phyloP scores from a whole-genome alignment of 2,329 filamentous ascomycete genomes.

The Phyllosticta citribraziliensis region DNA sequence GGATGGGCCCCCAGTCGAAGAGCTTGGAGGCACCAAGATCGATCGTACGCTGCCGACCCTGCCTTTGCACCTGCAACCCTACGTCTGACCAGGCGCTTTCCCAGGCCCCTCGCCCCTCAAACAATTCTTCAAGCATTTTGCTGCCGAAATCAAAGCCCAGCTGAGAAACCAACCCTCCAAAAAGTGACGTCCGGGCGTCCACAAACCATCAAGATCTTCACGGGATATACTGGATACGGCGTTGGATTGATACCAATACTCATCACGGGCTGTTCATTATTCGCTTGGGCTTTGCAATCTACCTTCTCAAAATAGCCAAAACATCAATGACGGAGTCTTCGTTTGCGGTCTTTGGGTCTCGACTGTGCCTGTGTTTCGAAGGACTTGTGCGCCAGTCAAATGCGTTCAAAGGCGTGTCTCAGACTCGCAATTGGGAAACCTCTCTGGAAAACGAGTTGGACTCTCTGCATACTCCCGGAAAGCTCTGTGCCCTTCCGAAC shows the following conservation, averaged over 20 bases:
- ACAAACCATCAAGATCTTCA: background rate
- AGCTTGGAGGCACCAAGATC: constrained; percentile 40
- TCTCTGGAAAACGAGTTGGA: too few relatives aligned
- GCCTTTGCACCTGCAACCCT: constrained; percentile 15
- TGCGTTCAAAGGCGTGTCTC: too few relatives aligned
- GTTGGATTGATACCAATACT: background rate
- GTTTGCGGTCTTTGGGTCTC: background rate
- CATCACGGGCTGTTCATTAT: background rate
- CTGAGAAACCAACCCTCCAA: constrained; percentile 17
- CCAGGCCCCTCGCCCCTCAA: constrained; percentile 33
- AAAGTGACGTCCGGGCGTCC: background rate
- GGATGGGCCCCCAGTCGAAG: constrained; percentile 39
- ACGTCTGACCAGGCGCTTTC: background rate
- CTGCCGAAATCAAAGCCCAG: constrained; percentile 43
- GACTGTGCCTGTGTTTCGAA: background rate
- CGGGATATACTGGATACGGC: background rate
- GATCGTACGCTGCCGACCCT: constrained; percentile 20
- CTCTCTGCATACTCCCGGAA: too few relatives aligned
- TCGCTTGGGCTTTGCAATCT: background rate
- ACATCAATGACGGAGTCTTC: background rate
- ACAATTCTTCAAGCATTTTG: constrained; percentile 43
- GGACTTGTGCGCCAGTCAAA: too few relatives aligned
- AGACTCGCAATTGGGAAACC: too few relatives aligned
- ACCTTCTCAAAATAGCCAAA: background rate
- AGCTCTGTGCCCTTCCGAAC: too few relatives aligned